Percentiles rank a stretch among this genome's conserved stretches.
These are phyloP conservation scores for Fusarium neocosmosporiellum DNA, from an alignment of 2,329 filamentous ascomycete species.

Conservation along the genomic window DNA sequence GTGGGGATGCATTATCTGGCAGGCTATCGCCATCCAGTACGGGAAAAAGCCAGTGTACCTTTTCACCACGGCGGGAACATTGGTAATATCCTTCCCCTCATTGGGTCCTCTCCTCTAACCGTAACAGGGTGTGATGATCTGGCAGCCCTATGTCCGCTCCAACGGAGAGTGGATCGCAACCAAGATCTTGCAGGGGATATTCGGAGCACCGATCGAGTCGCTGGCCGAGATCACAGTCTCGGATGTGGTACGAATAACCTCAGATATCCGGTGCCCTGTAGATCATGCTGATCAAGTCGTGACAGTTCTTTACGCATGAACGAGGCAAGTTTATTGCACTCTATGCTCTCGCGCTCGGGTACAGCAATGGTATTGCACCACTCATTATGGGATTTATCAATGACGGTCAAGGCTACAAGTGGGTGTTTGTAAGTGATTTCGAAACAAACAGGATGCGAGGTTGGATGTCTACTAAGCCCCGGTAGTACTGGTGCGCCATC, in stretches of 20 bases:
- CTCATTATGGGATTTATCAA: neutral
- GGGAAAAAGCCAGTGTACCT: neutral
- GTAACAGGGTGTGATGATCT: neutral
- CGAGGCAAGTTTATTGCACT: neutral
- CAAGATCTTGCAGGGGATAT: conserved; percentile 10
- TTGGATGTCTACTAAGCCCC: neutral
- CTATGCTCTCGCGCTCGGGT: neutral
- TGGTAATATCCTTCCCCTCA: neutral
- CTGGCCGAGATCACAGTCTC: conserved; percentile 3
- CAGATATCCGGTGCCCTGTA: neutral
- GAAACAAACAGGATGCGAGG: neutral
- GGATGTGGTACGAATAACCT: neutral
- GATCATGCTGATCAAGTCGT: neutral
- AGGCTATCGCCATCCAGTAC: neutral
- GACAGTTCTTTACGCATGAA: neutral
- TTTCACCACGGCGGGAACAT: neutral
- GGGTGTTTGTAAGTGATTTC: neutral
- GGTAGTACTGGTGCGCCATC: neutral
- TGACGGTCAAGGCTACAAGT: neutral
- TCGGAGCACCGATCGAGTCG: conserved; percentile 6
- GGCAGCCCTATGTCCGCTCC: conserved; percentile 5
- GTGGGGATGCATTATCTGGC: neutral
- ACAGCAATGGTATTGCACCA: neutral
- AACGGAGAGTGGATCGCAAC: conserved; percentile 7
- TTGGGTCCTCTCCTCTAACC: neutral